Conservation (phyloP, 169 alveolate species). For the Cyclospora cayetanensis region DNA sequence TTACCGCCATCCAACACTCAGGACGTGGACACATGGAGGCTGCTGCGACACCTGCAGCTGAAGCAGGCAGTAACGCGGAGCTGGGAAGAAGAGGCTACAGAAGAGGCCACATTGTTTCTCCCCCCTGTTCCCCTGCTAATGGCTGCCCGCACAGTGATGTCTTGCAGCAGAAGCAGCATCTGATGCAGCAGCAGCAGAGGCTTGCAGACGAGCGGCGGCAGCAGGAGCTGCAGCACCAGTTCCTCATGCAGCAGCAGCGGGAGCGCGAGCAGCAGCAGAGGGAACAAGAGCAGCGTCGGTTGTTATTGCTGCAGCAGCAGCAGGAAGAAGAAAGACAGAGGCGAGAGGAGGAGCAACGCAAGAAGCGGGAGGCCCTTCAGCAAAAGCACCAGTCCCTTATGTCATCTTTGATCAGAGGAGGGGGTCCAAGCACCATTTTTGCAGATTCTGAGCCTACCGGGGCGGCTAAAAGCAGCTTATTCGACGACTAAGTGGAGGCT, state of each 20-base stretch:
- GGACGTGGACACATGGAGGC: not conserved
- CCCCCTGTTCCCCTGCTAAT: not conserved
- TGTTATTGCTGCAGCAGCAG: not conserved
- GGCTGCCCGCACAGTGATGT: not conserved
- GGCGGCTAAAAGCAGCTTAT: not conserved
- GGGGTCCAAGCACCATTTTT: not conserved
- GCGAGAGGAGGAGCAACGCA: not conserved
- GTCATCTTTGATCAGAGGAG: not conserved
- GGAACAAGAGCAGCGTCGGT: not conserved
- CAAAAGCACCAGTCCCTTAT: not conserved
- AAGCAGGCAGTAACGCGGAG: not conserved
- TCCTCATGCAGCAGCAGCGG: not conserved
- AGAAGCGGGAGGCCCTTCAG: not conserved
- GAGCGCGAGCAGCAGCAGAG: conserved; percentile 3
- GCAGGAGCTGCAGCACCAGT: not conserved
- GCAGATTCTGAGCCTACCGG: not conserved
- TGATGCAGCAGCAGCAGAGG: not conserved
- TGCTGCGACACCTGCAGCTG: not conserved
- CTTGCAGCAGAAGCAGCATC: conserved; percentile 1
- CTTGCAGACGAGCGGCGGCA: conserved; percentile 10
- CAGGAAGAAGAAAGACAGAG: not conserved
- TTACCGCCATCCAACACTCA: not conserved
- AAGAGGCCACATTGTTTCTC: not conserved
- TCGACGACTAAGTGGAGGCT: not conserved
- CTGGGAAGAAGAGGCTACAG: not conserved